Base-by-base conservation (phyloP, 1,139 yeast genomes). In the Yamadazyma friedrichii region DNA sequence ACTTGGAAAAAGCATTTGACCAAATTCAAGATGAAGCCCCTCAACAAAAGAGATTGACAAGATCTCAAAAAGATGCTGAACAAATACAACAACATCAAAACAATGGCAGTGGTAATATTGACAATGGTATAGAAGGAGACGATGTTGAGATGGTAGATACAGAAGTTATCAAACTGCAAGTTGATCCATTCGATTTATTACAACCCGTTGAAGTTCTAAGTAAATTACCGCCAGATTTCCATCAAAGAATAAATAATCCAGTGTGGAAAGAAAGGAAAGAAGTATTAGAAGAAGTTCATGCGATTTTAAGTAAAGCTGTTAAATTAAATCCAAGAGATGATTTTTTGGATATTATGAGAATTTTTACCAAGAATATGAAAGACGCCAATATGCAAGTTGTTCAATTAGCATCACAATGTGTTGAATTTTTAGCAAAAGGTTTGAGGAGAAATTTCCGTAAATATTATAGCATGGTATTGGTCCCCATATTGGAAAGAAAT, bases 181-280 rank as follows among this genome's bases (percentile, higher is more conserved):
- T 58, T 44, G 73, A 68, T 48, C 70, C 76, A 0, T 67, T 53
- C 41, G 74, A 67, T 35, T 53, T 69, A 45, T 48, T 70, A 34
- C 74, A 69, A 31, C 75, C 77, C 2, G 65, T 80, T 3, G 84
- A 82, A 28, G 82, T 91, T 1, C 59, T 85, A 35, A 62, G 76
- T 22, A 81, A 81, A 48, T 54, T 91, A 1, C 96, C 98, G 0
- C 54, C 64, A 4, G 82, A 82, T 52, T 76, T 89, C 44, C 59
- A 74, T 15, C 55, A 70, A 2, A 68, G 81, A 48, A 64, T 88
- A 25, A 59, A 72, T 1, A 82, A 91, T 1, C 49, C 82, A 0
- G 82, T 84, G 52, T 93, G 98, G 98, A 89, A 91, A 57, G 98
- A 89, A 42, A 75, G 98, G 50, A 89, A 87, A 44, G 97, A 87